These are phyloP conservation scores for Fusarium gaditjirri DNA, from an alignment of 2,329 filamentous ascomycete species.

Conservation along the genomic window DNA sequence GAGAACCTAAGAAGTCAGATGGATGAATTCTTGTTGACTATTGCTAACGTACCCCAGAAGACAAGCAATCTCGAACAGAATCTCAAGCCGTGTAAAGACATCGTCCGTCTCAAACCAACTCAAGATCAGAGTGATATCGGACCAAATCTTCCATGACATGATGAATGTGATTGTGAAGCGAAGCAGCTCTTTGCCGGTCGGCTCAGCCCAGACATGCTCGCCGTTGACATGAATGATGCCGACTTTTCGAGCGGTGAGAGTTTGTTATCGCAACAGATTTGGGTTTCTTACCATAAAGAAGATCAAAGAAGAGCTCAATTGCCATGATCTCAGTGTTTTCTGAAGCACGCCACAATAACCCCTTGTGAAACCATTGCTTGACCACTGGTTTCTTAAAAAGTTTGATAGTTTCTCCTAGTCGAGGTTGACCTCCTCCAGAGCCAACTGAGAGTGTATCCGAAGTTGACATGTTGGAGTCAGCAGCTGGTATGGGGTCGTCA, in stretches of 20 bases:
- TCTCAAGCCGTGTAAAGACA: slow-evolving; percentile 65
- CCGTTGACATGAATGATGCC: slow-evolving; percentile 73
- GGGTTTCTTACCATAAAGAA: slow-evolving; percentile 60
- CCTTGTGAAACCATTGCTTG: slow-evolving; percentile 74
- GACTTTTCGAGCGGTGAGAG: slow-evolving; percentile 48
- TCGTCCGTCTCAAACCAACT: slow-evolving; percentile 73
- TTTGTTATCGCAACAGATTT: background rate
- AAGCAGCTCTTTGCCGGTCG: slow-evolving; percentile 65
- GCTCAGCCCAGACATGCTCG: slow-evolving; percentile 67
- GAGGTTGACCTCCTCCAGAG: slow-evolving; percentile 37
- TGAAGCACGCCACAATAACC: slow-evolving; percentile 69
- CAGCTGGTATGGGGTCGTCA: slow-evolving; percentile 24
- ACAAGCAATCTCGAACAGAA: slow-evolving; percentile 70
- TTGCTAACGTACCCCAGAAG: slow-evolving; percentile 60
- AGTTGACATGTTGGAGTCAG: slow-evolving; percentile 31
- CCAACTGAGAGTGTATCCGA: slow-evolving; percentile 42
- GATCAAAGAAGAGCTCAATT: slow-evolving; percentile 73
- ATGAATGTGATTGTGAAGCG: slow-evolving; percentile 70
- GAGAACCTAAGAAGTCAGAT: slow-evolving; percentile 57
- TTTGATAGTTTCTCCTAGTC: slow-evolving; percentile 58
- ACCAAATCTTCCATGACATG: slow-evolving; percentile 73
- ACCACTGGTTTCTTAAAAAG: slow-evolving; percentile 69
- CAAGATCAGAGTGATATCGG: slow-evolving; percentile 65
- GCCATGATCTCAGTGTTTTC: slow-evolving; percentile 69
- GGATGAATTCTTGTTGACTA: background rate